phyloP scores from a whole-genome alignment of 108 stramenopile species.

The Pseudonitzschia delicatissima region DNA sequence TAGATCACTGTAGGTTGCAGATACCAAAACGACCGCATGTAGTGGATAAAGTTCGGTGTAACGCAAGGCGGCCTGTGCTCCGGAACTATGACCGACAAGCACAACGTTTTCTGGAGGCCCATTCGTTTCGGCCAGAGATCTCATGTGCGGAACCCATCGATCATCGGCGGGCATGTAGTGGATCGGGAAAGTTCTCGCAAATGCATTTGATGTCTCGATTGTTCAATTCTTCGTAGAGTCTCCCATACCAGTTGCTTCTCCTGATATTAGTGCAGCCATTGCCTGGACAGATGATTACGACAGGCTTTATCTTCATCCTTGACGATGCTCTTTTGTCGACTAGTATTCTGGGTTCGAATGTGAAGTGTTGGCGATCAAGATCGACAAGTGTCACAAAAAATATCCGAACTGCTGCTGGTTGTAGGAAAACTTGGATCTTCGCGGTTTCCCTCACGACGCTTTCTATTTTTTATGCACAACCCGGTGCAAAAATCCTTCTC shows the following conservation, averaged over 20 bases:
- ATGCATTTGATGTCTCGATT: conserved; percentile 37
- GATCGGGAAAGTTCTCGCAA: conserved; percentile 67
- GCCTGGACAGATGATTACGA: conserved; percentile 67
- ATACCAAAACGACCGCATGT: conserved; percentile 49
- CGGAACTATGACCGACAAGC: conserved; percentile 69
- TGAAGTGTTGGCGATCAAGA: no score
- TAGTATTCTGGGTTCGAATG: no score
- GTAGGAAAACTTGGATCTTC: no score
- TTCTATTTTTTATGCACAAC: no score
- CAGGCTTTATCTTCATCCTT: conserved; percentile 19
- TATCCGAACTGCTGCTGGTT: no score
- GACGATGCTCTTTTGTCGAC: no score
- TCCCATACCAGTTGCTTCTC: conserved; percentile 64
- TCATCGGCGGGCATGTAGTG: conserved; percentile 57
- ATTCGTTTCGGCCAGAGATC: conserved; percentile 35
- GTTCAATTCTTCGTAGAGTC: conserved; percentile 34
- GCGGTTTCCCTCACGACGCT: no score
- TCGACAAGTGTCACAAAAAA: no score
- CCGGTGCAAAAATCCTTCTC: no score
- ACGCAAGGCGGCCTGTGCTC: conserved; percentile 64
- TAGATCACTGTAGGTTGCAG: conserved; percentile 65
- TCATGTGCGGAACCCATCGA: conserved; percentile 61
- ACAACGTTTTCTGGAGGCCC: conserved; percentile 40
- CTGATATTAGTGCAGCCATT: conserved; percentile 63
- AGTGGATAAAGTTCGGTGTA: conserved; percentile 54